Percentiles rank a stretch among this genome's conserved stretches.
Conservation (phyloP, 371 early-diverging fungal species). For the Mortierella polycephala region DNA sequence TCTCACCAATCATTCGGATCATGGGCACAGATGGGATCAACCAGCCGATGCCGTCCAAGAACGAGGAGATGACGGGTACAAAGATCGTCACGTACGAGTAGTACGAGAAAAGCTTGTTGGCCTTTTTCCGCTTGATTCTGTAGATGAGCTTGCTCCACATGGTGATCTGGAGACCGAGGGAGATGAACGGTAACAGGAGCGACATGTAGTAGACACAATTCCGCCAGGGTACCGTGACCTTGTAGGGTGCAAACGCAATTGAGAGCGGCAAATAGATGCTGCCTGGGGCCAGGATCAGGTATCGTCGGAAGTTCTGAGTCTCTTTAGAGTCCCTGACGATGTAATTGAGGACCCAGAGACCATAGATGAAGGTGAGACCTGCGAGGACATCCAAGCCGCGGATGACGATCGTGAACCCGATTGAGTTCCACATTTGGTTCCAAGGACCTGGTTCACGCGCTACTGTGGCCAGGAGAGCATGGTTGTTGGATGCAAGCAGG, state of each 20-base stretch:
- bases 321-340: slow-evolving; percentile 34
- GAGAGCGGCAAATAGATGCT: slow-evolving; percentile 49
- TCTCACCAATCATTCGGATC: slow-evolving; percentile 50
- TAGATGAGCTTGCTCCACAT: slow-evolving; percentile 54
- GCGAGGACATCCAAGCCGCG: slow-evolving; percentile 43
- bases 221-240: slow-evolving; percentile 46
- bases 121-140: slow-evolving; percentile 42
- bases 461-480: slow-evolving; percentile 34
- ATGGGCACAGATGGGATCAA: slow-evolving; percentile 39
- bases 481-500: slow-evolving; percentile 10
- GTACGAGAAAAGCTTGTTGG: slow-evolving; percentile 42
- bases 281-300: slow-evolving; percentile 36
- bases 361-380: slow-evolving; percentile 28
- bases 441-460: slow-evolving; percentile 37
- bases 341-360: slow-evolving; percentile 42
- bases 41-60: slow-evolving; percentile 53
- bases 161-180: slow-evolving; percentile 45
- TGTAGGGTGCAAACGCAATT: slow-evolving; percentile 54
- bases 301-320: slow-evolving; percentile 29
- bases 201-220: slow-evolving; percentile 49
- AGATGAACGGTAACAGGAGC: slow-evolving; percentile 50
- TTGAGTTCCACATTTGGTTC: slow-evolving; percentile 40
- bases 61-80: slow-evolving; percentile 40
- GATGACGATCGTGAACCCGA: slow-evolving; percentile 38
- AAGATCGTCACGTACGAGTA: slow-evolving; percentile 42